Base-by-base conservation (phyloP, 768 basidiomycete genomes). In the Lentinula guzmanii region DNA sequence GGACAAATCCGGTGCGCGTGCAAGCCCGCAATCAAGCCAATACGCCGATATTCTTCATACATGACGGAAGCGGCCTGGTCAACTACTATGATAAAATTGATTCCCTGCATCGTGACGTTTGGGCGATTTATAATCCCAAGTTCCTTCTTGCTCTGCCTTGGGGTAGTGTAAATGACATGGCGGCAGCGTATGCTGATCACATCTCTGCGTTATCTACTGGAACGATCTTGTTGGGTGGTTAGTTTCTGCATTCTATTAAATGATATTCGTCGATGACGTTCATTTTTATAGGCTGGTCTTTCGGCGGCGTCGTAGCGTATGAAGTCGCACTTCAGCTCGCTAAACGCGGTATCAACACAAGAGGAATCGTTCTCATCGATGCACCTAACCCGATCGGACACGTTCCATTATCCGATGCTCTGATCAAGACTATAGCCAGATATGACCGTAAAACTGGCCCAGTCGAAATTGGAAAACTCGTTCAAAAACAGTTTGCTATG, bases 271-370 rank as follows among this genome's bases (percentile, higher is more conserved):
- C 4, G 35, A 41, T 35, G 56, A 46, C 11, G 28, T 18, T 18
- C 54, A 28, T 57, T 52, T 28, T 7, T 9, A 2, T 58, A 90
- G 89, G 89, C 0, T 91, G 89, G 89, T 91, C 89, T 2, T 88
- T 91, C 64, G 89, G 89, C 11, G 89, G 89, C 1, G 83, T 89
- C 4, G 82, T 83, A 0, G 87, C 89, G 0, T 90, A 83, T 65
- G 89, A 90, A 66, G 72, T 82, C 2, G 82, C 85, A 16, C 78
- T 77, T 0, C 80, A 81, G 31, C 78, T 90, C 16, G 62, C 74
- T n/a, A 70, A 64, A 18, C 73, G 67, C 4, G 82, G 80, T 2
- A 65, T 79, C 8, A 54, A 64, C 1, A 82, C 87, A 21, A 72
- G 74, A 55, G 90, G 87, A 0, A 73, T 91, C 48, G 64, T 90